Percentiles rank a stretch among this genome's conserved stretches.
These are phyloP conservation scores for Penicillium coffeae DNA, from an alignment of 495 filamentous ascomycete species.

Conservation along the genomic window DNA sequence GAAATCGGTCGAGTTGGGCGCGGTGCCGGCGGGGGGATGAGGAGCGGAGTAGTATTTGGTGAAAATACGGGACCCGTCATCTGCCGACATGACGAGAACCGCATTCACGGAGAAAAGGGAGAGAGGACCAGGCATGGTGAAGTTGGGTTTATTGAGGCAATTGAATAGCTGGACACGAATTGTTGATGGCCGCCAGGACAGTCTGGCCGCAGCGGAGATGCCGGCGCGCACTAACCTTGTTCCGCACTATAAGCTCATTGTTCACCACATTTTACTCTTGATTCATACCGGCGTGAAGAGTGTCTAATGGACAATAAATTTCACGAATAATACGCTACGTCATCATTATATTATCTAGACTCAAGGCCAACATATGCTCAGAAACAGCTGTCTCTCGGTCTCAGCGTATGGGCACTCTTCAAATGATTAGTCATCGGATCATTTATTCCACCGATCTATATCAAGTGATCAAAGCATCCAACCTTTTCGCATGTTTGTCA, in stretches of 20 bases:
- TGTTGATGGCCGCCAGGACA: conserved; percentile 33
- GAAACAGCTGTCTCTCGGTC: too few species aligned
- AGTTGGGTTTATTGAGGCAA: conserved; percentile 8
- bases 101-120: conserved; percentile 91
- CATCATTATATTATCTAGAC: too few species aligned
- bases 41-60: conserved; percentile 92
- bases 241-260: conserved; percentile 19
- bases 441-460: too few species aligned
- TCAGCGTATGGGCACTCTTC: too few species aligned
- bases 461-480: too few species aligned
- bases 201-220: conserved; percentile 32
- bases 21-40: conserved; percentile 60
- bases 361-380: too few species aligned
- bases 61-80: conserved; percentile 87
- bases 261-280: conserved; percentile 6
- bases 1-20: conserved; percentile 49
- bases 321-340: too few species aligned
- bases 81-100: conserved; percentile 82
- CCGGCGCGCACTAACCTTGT: conserved; percentile 35
- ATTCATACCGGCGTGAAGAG: too few species aligned
- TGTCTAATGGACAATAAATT: too few species aligned
- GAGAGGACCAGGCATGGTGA: conserved; percentile 50
- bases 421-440: too few species aligned
- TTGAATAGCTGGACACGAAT: conserved; percentile 12
- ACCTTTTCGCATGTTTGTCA: too few species aligned